A percentile compares a stretch with the other conserved stretches of the same genome.
phyloP scores from a whole-genome alignment of 257 asterid genomes.

The Solanum acaule region DNA sequence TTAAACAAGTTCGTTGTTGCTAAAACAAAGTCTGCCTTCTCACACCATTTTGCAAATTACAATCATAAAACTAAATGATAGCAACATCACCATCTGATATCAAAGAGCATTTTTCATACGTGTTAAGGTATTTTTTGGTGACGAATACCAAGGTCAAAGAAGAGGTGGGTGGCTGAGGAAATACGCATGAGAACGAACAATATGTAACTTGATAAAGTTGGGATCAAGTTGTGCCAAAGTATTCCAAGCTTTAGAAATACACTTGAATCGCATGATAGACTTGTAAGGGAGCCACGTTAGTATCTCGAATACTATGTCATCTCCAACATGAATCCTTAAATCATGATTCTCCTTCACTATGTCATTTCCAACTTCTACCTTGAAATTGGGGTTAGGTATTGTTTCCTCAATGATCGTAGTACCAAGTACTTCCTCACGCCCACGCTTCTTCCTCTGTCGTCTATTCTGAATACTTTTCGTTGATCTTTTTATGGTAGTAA shows the following conservation, averaged over 20 bases:
- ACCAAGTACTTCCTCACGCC: not conserved
- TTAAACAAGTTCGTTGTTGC: not conserved
- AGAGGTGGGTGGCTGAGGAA: not conserved
- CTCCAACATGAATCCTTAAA: not conserved
- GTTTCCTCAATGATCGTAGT: not conserved
- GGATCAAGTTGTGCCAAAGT: not conserved
- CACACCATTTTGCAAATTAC: not conserved
- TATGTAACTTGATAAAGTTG: not conserved
- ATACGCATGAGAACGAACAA: not conserved
- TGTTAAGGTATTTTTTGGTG: not conserved
- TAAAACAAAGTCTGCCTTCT: not conserved
- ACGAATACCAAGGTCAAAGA: not conserved
- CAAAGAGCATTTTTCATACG: not conserved
- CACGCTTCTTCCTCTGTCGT: not conserved
- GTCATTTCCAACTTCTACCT: not conserved
- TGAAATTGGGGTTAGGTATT: not conserved
- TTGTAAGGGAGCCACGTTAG: not conserved
- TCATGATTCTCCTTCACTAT: not conserved
- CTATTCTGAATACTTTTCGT: not conserved
- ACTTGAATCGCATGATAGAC: not conserved
- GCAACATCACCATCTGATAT: not conserved
- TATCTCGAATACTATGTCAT: not conserved
- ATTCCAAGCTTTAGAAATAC: not conserved
- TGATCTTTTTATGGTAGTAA: not conserved
- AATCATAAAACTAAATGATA: not conserved